These are phyloP conservation scores for Cutaneotrichosporon sp. DNA, from an alignment of 1,284 basidiomycete genomes.

Conservation along the genomic window DNA sequence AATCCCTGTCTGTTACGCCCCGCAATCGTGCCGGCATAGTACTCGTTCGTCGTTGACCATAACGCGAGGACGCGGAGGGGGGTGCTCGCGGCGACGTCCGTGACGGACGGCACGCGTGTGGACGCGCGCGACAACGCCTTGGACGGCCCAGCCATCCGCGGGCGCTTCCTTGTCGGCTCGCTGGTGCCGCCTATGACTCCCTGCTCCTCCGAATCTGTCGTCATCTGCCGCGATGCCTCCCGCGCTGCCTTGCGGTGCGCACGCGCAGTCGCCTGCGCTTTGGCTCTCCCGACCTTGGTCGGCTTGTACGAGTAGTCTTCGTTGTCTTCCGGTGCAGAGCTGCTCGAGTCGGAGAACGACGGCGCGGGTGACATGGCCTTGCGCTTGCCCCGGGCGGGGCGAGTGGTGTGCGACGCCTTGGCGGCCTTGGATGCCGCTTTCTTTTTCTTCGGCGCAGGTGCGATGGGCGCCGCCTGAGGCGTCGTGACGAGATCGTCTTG, in stretches of 20 bases:
- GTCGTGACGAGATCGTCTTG: background rate
- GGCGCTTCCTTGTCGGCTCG: background rate
- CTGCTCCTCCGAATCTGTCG: background rate
- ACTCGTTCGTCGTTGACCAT: constrained; percentile 10
- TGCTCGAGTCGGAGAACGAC: constrained; percentile 12
- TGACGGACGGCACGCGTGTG: background rate
- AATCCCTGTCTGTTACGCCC: constrained; percentile 7
- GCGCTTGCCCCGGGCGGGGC: constrained; percentile 11
- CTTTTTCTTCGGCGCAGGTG: background rate
- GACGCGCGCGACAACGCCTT: background rate
- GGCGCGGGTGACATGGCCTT: constrained; percentile 10
- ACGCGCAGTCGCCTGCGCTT: constrained; percentile 2
- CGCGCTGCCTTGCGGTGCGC: background rate
- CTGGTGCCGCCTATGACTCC: background rate
- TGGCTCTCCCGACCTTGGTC: background rate
- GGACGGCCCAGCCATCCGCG: background rate
- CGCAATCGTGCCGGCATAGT: constrained; percentile 12
- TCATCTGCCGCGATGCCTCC: background rate
- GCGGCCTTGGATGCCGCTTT: background rate
- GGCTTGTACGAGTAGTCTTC: constrained; percentile 24
- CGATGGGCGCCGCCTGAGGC: background rate
- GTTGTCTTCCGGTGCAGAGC: constrained; percentile 21
- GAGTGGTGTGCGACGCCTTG: background rate
- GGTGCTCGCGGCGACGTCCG: background rate
- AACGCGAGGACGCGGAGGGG: constrained; percentile 11